These are phyloP conservation scores for Penicillium freii DNA, from an alignment of 2,329 filamentous ascomycete genomes.

Conservation along the genomic window DNA sequence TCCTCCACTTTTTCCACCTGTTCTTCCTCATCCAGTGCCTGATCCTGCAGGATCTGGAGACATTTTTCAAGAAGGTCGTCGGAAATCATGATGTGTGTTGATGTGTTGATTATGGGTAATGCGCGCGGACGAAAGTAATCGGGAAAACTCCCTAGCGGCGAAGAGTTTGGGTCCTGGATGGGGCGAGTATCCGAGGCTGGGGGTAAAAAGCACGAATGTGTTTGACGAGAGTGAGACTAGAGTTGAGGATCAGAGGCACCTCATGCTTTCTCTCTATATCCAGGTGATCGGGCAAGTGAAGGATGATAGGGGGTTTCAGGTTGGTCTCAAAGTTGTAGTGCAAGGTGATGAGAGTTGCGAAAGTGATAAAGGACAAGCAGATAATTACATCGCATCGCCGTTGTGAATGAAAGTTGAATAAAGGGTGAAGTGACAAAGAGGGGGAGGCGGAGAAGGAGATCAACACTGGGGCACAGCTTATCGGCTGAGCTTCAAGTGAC, in stretches of 20 bases:
- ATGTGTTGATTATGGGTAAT: slow-evolving; percentile 1
- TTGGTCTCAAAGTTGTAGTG: neutral
- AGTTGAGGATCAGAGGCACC: too few species aligned
- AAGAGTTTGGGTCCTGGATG: neutral
- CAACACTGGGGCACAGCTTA: slow-evolving; percentile 16
- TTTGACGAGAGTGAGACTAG: too few species aligned
- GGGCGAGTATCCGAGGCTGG: too few species aligned
- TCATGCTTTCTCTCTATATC: too few species aligned
- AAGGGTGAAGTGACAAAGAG: slow-evolving; percentile 16
- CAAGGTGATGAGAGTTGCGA: neutral
- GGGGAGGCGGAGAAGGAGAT: slow-evolving; percentile 21
- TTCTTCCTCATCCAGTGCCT: slow-evolving; percentile 83
- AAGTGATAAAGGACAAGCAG: slow-evolving; percentile 19
- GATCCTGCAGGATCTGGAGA: slow-evolving; percentile 80
- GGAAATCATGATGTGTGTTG: slow-evolving; percentile 68
- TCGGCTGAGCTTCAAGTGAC: slow-evolving; percentile 7
- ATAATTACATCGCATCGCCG: slow-evolving; percentile 35
- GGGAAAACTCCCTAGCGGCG: slow-evolving; percentile 9
- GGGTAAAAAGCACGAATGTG: too few species aligned
- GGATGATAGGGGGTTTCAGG: too few species aligned
- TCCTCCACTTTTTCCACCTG: slow-evolving; percentile 90
- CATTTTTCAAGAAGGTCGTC: slow-evolving; percentile 92
- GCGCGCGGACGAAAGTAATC: slow-evolving; percentile 7
- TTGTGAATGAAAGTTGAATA: slow-evolving; percentile 4
- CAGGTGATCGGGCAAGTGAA: too few species aligned